Percentiles rank a stretch among this genome's conserved stretches.
Evolutionary conservation across 805 yeast genomes (phyloP).

Genomic region (Metahyphopichia silvanorum): DNA sequence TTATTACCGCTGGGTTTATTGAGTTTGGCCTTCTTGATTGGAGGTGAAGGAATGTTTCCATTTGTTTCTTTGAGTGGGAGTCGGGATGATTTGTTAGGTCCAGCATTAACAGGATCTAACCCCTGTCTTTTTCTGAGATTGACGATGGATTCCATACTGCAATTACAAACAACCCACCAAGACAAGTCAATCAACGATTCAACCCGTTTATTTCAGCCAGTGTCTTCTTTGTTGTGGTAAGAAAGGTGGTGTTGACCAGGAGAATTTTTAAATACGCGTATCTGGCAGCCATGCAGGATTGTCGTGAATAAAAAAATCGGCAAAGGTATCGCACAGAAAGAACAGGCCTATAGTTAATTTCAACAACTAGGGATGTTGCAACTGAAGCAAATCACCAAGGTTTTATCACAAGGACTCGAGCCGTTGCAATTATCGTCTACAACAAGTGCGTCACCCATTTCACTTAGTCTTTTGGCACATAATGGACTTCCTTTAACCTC

Average conservation of each 20-base stretch:
- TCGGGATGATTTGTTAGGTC: constrained; percentile 8
- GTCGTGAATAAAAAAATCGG: no score
- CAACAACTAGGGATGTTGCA: no score
- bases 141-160: constrained; percentile 1
- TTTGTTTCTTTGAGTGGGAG: constrained; percentile 40
- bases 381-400: constrained; percentile 32
- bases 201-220: no score
- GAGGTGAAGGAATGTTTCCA: constrained; percentile 38
- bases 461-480: constrained; percentile 31
- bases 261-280: no score
- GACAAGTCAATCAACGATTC: no score
- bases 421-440: constrained; percentile 9
- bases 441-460: constrained; percentile 18
- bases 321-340: no score
- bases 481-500: constrained; percentile 40
- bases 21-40: constrained; percentile 26
- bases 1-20: no score
- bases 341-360: no score
- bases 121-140: neutral
- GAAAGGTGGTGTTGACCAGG: no score
- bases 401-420: constrained; percentile 30
- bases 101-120: neutral
- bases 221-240: no score
- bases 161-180: no score
- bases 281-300: no score